Evolutionary conservation across 2,329 filamentous ascomycete genomes (phyloP).

Genomic region (Ceratocystis cacaofunesta): DNA sequence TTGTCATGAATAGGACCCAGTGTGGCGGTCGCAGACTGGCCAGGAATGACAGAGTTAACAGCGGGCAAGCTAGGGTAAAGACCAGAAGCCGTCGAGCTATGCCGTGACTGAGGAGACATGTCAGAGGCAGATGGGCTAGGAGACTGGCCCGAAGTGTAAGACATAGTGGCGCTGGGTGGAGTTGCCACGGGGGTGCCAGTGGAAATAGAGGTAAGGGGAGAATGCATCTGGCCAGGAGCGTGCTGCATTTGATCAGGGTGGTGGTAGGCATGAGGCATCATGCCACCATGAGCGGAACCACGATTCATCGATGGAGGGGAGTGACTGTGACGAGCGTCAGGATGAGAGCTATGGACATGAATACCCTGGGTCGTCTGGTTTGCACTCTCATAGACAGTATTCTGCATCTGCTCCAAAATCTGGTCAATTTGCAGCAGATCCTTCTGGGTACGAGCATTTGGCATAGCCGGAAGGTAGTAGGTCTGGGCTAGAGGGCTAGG

Average conservation of each 20-base stretch:
- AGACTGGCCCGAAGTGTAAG: slow-evolving; percentile 64
- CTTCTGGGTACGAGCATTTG: slow-evolving; percentile 79
- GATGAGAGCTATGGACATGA: slow-evolving; percentile 58
- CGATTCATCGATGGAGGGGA: slow-evolving; percentile 33
- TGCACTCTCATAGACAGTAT: slow-evolving; percentile 87
- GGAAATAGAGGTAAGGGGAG: slow-evolving; percentile 42
- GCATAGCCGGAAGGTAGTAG: slow-evolving; percentile 77
- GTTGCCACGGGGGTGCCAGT: slow-evolving; percentile 64
- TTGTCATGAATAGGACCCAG: slow-evolving; percentile 52
- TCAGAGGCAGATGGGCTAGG: slow-evolving; percentile 56
- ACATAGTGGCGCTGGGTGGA: slow-evolving; percentile 59
- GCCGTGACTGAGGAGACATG: slow-evolving; percentile 50
- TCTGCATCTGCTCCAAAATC: slow-evolving; percentile 89
- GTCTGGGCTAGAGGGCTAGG: slow-evolving; percentile 45
- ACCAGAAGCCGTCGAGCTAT: slow-evolving; percentile 43
- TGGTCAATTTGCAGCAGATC: slow-evolving; percentile 89
- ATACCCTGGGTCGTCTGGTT: slow-evolving; percentile 68
- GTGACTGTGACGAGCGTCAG: slow-evolving; percentile 42
- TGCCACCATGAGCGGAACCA: slow-evolving; percentile 21
- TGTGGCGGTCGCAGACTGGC: slow-evolving; percentile 54
- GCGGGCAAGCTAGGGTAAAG: slow-evolving; percentile 61
- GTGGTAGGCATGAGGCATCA: slow-evolving; percentile 19
- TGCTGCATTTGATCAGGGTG: slow-evolving; percentile 19
- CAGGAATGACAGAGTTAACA: slow-evolving; percentile 52
- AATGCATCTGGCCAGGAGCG: slow-evolving; percentile 42